phyloP scores from a whole-genome alignment of 805 yeast species.

The Saccharomycopsis babjevae region DNA sequence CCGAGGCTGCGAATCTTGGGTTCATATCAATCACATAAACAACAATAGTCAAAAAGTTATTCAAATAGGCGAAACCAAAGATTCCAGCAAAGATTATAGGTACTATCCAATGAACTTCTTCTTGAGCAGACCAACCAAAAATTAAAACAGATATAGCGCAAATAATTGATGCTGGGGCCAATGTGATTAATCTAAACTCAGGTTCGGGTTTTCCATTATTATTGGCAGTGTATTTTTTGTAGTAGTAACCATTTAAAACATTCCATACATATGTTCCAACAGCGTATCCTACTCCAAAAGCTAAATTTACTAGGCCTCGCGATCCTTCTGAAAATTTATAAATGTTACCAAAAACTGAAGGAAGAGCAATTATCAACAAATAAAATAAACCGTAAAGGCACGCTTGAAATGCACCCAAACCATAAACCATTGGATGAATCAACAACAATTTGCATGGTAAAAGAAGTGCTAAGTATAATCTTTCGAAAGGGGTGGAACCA shows the following conservation, averaged over 20 bases:
- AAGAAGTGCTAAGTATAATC: constrained; percentile 29
- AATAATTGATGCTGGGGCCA: constrained; percentile 38
- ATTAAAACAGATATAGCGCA: constrained; percentile 55
- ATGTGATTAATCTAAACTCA: constrained; percentile 46
- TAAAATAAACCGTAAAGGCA: constrained; percentile 59
- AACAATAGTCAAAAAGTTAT: constrained; percentile 39
- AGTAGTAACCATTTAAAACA: constrained; percentile 31
- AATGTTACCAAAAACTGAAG: constrained; percentile 35
- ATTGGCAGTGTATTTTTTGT: constrained; percentile 27
- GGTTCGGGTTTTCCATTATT: constrained; percentile 51
- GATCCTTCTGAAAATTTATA: constrained; percentile 41
- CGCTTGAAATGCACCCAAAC: constrained; percentile 55
- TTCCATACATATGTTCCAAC: constrained; percentile 44
- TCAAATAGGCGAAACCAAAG: constrained; percentile 49
- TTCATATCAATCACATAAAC: constrained; percentile 65
- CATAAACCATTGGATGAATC: constrained; percentile 54
- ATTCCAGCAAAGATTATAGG: constrained; percentile 53
- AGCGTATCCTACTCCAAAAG: constrained; percentile 45
- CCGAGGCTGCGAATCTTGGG: constrained; percentile 55
- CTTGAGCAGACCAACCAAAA: constrained; percentile 64
- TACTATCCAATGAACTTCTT: constrained; percentile 47
- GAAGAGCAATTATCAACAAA: constrained; percentile 51
- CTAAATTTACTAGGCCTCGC: constrained; percentile 48
- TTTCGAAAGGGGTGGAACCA: constrained; percentile 17
- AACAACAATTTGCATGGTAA: constrained; percentile 43